Evolutionary conservation across 257 asterid species (phyloP).

Genomic region (Fraxinus excelsior): DNA sequence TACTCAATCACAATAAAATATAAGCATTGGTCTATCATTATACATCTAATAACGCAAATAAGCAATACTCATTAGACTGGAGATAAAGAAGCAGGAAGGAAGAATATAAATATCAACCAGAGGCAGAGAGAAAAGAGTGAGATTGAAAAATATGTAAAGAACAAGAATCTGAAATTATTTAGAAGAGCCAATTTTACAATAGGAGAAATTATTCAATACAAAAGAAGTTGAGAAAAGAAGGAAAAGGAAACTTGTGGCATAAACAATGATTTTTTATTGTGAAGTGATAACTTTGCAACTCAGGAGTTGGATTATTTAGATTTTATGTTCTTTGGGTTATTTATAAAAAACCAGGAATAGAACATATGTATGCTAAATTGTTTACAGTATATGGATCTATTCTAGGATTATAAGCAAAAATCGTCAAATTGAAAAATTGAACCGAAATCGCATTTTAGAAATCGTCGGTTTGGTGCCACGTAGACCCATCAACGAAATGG

Average conservation of each 20-base stretch:
- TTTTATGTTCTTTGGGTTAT: background rate
- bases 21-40: too few species aligned
- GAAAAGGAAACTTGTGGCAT: background rate
- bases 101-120: background rate
- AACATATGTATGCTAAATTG: background rate
- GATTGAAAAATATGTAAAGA: background rate
- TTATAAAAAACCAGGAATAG: background rate
- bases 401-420: too few species aligned
- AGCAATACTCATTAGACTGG: too few species aligned
- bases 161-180: background rate
- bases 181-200: background rate
- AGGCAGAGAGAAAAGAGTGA: background rate
- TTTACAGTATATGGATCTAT: too few species aligned
- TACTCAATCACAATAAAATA: too few species aligned
- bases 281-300: background rate
- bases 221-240: background rate
- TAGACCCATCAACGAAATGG: too few species aligned
- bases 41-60: too few species aligned
- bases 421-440: too few species aligned
- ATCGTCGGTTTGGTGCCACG: too few species aligned
- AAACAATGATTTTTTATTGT: background rate
- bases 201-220: background rate
- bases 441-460: too few species aligned
- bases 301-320: background rate
- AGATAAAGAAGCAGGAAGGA: too few species aligned